phyloP scores from a whole-genome alignment of 2,329 filamentous ascomycete species.

The Aspergillus ustus region DNA sequence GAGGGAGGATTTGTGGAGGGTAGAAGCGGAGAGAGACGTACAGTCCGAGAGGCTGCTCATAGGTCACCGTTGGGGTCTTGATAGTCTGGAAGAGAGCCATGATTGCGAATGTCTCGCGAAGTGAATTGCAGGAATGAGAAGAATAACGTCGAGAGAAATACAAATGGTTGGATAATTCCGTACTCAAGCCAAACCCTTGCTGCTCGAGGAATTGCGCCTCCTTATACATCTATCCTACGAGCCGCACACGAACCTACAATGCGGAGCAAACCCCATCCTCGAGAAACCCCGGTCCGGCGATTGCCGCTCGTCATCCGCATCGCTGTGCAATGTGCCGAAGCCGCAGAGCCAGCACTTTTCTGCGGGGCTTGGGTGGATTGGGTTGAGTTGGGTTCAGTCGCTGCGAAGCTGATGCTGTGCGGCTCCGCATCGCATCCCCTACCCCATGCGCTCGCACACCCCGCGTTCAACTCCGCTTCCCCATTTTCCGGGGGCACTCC shows the following conservation, averaged over 20 bases:
- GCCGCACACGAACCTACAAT: neutral
- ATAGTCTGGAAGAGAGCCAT: slow-evolving; percentile 13
- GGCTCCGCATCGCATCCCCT: neutral
- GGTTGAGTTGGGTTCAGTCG: too few species aligned
- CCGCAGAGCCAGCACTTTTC: too few species aligned
- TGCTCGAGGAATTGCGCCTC: too few species aligned
- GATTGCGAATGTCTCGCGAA: neutral
- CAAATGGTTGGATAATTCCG: neutral
- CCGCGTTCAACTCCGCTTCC: neutral
- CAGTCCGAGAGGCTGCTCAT: slow-evolving; percentile 9
- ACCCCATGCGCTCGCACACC: neutral
- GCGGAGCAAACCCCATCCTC: neutral
- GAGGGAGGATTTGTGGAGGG: neutral
- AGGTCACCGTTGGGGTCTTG: slow-evolving; percentile 1
- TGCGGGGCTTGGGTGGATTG: too few species aligned
- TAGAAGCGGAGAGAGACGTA: neutral
- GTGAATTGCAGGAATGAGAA: neutral
- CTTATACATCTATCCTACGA: too few species aligned
- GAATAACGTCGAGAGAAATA: neutral
- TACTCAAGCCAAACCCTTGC: too few species aligned
- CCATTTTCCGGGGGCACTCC: neutral
- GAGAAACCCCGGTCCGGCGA: neutral
- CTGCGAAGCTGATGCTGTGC: neutral
- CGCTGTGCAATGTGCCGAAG: too few species aligned
- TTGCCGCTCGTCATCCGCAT: neutral